Conservation (phyloP, 306 rosid species). For the Cucurbita ficifolia region DNA sequence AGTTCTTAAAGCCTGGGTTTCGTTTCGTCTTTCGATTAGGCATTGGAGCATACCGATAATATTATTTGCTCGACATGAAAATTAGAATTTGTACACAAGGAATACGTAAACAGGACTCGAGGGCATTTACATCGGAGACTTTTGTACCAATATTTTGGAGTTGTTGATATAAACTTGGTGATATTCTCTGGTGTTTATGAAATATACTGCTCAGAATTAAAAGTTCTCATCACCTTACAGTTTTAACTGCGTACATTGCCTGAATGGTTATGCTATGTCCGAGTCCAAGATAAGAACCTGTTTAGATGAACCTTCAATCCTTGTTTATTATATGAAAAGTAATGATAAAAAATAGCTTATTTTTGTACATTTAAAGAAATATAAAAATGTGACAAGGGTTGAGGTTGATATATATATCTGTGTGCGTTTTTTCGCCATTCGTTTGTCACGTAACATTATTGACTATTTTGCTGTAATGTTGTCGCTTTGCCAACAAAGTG, state of each 20-base stretch:
- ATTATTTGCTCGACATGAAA: not conserved
- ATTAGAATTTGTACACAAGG: not conserved
- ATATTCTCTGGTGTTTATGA: not conserved
- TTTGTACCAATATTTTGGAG: not conserved
- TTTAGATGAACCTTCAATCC: not conserved
- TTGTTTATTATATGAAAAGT: too few species aligned
- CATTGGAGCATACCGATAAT: not conserved
- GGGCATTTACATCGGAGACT: not conserved
- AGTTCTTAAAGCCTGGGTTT: not conserved
- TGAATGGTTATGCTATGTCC: not conserved
- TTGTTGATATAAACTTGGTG: not conserved
- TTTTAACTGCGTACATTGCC: not conserved
- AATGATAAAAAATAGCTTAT: too few species aligned
- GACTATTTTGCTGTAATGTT: too few species aligned
- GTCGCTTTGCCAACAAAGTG: too few species aligned
- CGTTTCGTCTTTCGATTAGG: not conserved
- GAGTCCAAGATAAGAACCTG: too few species aligned
- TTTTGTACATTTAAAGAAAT: too few species aligned
- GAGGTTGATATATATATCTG: too few species aligned
- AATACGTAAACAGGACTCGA: not conserved
- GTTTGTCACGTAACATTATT: too few species aligned
- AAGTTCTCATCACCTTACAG: not conserved
- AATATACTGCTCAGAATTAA: not conserved
- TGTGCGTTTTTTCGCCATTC: too few species aligned
- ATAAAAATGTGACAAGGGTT: too few species aligned